Evolutionary conservation across 768 basidiomycete species (phyloP), one percentile per base, ranked within the genome.

Genomic region (Mycena alexandri): DNA sequence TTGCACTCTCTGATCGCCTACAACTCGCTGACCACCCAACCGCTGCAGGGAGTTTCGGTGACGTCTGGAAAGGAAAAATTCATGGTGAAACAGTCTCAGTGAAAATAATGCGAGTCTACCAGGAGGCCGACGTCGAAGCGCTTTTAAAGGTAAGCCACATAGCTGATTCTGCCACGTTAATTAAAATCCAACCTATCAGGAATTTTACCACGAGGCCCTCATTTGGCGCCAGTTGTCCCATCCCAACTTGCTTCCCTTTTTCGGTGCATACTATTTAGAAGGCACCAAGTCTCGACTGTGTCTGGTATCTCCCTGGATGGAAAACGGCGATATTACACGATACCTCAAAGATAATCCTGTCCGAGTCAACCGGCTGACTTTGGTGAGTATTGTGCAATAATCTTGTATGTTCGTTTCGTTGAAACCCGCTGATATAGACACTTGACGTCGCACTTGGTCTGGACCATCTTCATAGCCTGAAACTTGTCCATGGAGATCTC

Each of bases 291-390:
- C 56, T 19, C 65, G 75, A 55, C 34, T 77, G 25, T 72, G 74
- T 38, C 72, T 84, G 17, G 76, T 83, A 46, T 82, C 82, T 5
- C 82, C 75, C 25, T 83, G 81, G 81, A 81, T 82, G 81, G 60
- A 72, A 9, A 72, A 77, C 6, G 79, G 79, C 14, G 75, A 78
- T 22, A 61, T 83, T 6, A 67, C 44, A 29, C 48, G 71, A 2
- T 82, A 78, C 70, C 74, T 84, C 34, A 47, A 68, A 46, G 5
- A 2, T 17, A 70, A 77, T 24, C 72, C 77, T 13, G 16, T 52
- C 3, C 73, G 67, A 47, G 70, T 61, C 48, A 66, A 74, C 62
- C 74, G 79, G 52, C 63, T 75, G 33, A 67, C 67, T 25, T 67
- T 84, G 70, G 82, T 83, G 65, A 75, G 77, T 42, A 34, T 38